Conservation (phyloP, 768 basidiomycete species). For the Leccinum uliginosum region DNA sequence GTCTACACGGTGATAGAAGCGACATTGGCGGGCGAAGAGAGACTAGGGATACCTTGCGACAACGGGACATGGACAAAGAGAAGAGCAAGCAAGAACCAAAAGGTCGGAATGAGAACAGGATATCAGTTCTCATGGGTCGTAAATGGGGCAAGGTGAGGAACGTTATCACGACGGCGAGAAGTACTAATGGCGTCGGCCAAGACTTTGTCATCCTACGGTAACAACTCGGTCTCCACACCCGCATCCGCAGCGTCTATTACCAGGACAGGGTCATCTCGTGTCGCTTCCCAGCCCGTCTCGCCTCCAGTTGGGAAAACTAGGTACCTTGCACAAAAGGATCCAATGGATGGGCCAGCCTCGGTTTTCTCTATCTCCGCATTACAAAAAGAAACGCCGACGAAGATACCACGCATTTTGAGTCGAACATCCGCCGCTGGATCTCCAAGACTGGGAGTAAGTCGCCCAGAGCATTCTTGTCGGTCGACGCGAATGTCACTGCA, state of each 20-base stretch:
- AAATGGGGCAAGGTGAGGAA: slow-evolving; percentile 80
- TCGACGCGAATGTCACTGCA: slow-evolving; percentile 55
- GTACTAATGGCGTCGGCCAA: slow-evolving; percentile 29
- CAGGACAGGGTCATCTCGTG: slow-evolving; percentile 44
- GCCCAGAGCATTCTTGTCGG: slow-evolving; percentile 43
- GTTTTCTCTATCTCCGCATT: slow-evolving; percentile 46
- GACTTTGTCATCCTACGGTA: slow-evolving; percentile 80
- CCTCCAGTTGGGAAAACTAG: slow-evolving; percentile 75
- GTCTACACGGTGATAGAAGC: slow-evolving; percentile 58
- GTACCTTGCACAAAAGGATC: slow-evolving; percentile 48
- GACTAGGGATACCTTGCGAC: slow-evolving; percentile 49
- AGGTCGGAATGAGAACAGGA: slow-evolving; percentile 85
- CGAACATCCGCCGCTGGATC: slow-evolving; percentile 72
- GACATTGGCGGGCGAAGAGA: slow-evolving; percentile 39
- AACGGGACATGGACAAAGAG: slow-evolving; percentile 43
- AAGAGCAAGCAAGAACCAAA: slow-evolving; percentile 71
- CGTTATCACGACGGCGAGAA: not conserved
- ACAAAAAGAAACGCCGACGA: slow-evolving; percentile 84
- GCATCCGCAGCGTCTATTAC: slow-evolving; percentile 39
- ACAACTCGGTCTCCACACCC: slow-evolving; percentile 42
- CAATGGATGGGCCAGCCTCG: slow-evolving; percentile 53
- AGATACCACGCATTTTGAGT: slow-evolving; percentile 90
- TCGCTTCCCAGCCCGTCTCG: slow-evolving; percentile 77
- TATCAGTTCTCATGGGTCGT: slow-evolving; percentile 81
- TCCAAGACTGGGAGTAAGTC: slow-evolving; percentile 60